These are phyloP conservation scores for Aspergillus luchuensis DNA, from an alignment of 2,329 filamentous ascomycete species.

Conservation along the genomic window DNA sequence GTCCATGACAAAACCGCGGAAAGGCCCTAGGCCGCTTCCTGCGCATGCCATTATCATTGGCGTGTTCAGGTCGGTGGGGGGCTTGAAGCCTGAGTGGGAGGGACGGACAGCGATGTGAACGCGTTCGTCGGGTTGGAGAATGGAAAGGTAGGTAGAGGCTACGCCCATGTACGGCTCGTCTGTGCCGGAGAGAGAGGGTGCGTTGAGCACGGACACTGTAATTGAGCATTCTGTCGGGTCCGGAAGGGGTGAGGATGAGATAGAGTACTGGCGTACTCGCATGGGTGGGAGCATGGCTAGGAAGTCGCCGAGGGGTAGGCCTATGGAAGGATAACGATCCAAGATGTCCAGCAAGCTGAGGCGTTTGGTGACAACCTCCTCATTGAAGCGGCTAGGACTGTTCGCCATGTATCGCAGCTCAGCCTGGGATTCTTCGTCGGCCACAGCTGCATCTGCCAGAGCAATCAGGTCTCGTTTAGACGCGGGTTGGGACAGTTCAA, in stretches of 20 bases:
- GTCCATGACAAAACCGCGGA: constrained; percentile 65
- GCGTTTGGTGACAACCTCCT: constrained; percentile 57
- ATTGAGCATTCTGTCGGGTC: constrained; percentile 62
- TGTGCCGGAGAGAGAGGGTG: constrained; percentile 46
- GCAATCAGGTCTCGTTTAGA: constrained; percentile 64
- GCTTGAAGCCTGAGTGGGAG: constrained; percentile 41
- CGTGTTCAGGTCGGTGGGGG: constrained; percentile 35
- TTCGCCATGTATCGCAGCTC: constrained; percentile 34
- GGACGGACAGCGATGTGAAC: constrained; percentile 39
- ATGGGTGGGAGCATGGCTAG: constrained; percentile 74
- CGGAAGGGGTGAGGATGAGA: constrained; percentile 71
- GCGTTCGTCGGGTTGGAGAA: constrained; percentile 36
- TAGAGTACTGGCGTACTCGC: constrained; percentile 77
- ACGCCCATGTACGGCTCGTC: constrained; percentile 59
- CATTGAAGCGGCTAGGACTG: constrained; percentile 45
- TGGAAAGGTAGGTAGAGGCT: constrained; percentile 62
- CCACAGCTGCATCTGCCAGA: constrained; percentile 49
- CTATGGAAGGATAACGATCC: constrained; percentile 61
- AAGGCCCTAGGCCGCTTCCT: constrained; percentile 61
- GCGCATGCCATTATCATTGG: constrained; percentile 46
- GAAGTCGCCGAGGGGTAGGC: constrained; percentile 67
- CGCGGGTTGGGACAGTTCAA: constrained; percentile 72
- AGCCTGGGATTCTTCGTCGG: constrained; percentile 52
- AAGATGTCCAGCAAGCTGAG: constrained; percentile 65
- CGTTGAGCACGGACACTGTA: constrained; percentile 68